Base-by-base conservation (phyloP, 2,329 filamentous ascomycete genomes). In the Fusarium sambucinum region DNA sequence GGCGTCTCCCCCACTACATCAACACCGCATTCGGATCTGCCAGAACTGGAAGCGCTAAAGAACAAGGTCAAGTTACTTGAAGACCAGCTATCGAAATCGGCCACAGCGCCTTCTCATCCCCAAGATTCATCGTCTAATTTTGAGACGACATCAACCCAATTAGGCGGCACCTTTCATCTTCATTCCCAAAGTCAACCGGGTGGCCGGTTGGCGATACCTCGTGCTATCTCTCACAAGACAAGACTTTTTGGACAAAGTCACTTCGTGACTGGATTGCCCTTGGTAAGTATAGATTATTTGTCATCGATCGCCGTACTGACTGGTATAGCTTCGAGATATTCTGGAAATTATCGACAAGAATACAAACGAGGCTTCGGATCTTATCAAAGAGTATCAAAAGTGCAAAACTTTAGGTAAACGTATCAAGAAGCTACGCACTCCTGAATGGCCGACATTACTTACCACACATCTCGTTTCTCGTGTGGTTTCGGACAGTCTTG, bases 191-290 rank as follows among this genome's bases (percentile, higher is more conserved):
- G 68, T 25, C 70, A 73, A 6, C 47, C 75, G 1, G 70, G 74
- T 5, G 76, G 78, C 25, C 44, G 68, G 0, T 72, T 77, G 4
- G 70, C 72, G 0, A 77, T 82, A 1, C 77, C 75, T 3, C 81
- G 81, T 10, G 80, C 80, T n/a, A 75, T 86, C 11, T 79, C 81
- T 21, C 84, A 87, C 63, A 90, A 89, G 70, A 84, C 82, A 0
- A 80, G 86, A 0, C 72, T 88, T 1, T 86, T 88, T 69, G 87
- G 87, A 1, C 83, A 83, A 69, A 87, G 84, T 30, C 85, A 88
- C 69, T 88, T 85, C 82, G 80, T 87, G n/a, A 86, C 84, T 60
- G 79, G 79, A 3, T 73, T 85, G 13, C 69, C 77, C 0, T 65
- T 85, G 44, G 85, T 87, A 70, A 73, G 81, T 62, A 12, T 1